Conservation (phyloP, 2,329 filamentous ascomycete genomes). For the Pleoardoris graminearum region DNA sequence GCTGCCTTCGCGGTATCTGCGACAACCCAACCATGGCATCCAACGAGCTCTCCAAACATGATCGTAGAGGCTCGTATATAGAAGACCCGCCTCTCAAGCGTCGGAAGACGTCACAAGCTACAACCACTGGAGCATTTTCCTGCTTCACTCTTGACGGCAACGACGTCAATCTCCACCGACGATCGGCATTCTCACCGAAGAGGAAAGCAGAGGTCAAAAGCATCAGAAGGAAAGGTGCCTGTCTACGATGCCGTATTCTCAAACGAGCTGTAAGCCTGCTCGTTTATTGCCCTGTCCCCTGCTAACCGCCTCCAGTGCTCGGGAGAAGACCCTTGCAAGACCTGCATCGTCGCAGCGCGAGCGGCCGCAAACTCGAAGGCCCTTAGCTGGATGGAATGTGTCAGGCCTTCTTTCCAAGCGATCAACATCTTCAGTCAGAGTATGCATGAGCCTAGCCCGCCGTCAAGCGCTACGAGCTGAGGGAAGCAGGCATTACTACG, state of each 20-base stretch:
- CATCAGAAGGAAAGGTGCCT: constrained; percentile 20
- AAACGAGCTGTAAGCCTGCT: constrained; percentile 18
- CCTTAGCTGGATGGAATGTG: constrained; percentile 25
- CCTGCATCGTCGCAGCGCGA: constrained; percentile 15
- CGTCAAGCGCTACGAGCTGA: not conserved
- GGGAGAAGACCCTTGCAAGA: constrained; percentile 24
- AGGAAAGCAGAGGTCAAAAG: constrained; percentile 19
- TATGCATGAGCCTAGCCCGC: not conserved
- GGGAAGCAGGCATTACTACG: not conserved
- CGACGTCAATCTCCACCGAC: constrained; percentile 13
- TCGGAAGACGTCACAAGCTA: not conserved
- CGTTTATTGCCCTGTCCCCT: not conserved
- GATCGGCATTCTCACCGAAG: constrained; percentile 16
- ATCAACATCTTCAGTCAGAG: constrained; percentile 20
- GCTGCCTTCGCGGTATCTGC: not conserved
- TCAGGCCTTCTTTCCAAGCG: constrained; percentile 20
- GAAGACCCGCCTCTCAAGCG: not conserved
- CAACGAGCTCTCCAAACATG: not conserved
- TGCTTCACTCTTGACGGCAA: constrained; percentile 21
- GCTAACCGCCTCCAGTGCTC: constrained; percentile 17
- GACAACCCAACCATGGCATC: not conserved
- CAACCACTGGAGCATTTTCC: constrained; percentile 10
- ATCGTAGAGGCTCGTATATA: not conserved
- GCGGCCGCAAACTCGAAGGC: constrained; percentile 18
- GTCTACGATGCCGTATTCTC: constrained; percentile 19